Evolutionary conservation across 768 basidiomycete species (phyloP).

Genomic region (Calvatia gigantea): DNA sequence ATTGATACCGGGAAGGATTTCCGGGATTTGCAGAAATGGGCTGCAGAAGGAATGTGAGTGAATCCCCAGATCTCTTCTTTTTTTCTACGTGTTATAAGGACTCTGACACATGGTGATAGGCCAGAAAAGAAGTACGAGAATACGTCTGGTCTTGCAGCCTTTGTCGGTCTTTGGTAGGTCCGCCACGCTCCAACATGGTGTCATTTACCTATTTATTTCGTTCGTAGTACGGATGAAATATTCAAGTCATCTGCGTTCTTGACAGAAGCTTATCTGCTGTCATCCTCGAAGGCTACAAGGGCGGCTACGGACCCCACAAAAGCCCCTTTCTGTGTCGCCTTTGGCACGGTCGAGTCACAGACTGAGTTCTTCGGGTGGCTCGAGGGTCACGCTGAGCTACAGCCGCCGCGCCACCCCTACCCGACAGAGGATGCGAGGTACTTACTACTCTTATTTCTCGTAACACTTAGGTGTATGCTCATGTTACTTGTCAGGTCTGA

Average conservation of each 20-base stretch:
- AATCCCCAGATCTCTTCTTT: too few species aligned
- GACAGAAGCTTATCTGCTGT: constrained; percentile 59
- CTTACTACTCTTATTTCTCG: background rate
- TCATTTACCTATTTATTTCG: background rate
- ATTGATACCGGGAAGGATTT: constrained; percentile 65
- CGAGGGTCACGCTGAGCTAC: constrained; percentile 43
- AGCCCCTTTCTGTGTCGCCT: constrained; percentile 73
- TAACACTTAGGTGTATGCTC: background rate
- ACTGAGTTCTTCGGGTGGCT: constrained; percentile 72
- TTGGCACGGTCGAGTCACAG: constrained; percentile 33
- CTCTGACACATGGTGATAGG: constrained; percentile 26
- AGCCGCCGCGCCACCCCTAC: background rate
- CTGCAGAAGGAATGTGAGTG: constrained; percentile 39
- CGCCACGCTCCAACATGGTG: background rate
- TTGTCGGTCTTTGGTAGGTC: constrained; percentile 68
- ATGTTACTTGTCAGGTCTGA: background rate
- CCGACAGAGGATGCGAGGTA: constrained; percentile 15
- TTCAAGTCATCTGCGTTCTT: constrained; percentile 75
- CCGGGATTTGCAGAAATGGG: constrained; percentile 37
- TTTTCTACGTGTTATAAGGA: background rate
- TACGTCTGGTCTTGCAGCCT: constrained; percentile 64
- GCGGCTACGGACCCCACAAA: constrained; percentile 43
- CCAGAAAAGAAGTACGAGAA: constrained; percentile 63
- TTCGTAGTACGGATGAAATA: constrained; percentile 65
- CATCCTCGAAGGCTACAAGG: constrained; percentile 27